Base-by-base conservation (phyloP, 2,329 filamentous ascomycete genomes). In the Xylariaceae sp. region DNA sequence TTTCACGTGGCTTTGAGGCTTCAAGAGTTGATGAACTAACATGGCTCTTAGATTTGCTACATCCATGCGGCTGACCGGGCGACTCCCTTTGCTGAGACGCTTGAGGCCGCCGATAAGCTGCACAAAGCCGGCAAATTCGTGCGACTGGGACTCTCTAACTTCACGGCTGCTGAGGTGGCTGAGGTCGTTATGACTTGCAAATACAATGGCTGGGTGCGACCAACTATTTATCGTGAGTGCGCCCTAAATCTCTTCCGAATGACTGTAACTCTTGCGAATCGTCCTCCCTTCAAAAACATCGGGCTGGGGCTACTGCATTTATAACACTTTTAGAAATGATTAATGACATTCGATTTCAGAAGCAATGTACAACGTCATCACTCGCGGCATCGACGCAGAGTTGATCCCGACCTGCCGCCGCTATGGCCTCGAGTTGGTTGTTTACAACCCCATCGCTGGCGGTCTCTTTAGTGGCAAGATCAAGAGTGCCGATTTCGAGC, bases 61-160 rank as follows among this genome's bases (percentile, higher is more conserved):
- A 78, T 92, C 15, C 89, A 92, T 70, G 88, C 87, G 7, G 79
- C 88, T 3, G 81, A 85, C 66, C 82, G 87, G 9, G 82, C 78
- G 1, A 81, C 87, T 1, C 88, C 88, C 0, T 96, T 96, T 64
- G 84, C 84, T 6, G 88, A 94, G 71, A 94, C 92, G 0, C 79
- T 96, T 15, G 82, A 85, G 64, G 88, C 87, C 4, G 79, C 92
- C 54, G 83, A 96, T 70, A 85, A 91, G 72, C 75, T 96, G 45
- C 90, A 96, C 77, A 90, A 91, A 72, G 83, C 88, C 51, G 91
- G 91, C 55, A 94, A 93, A 70, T 96, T 97, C 66, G 84, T 91
- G 16, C 81, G 83, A 45, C 76, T 96, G 10, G 92, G 91, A 2
- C 74, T 97, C 53, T 89, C 84, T 64, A 96, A 96, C 74, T 96